Conservation (phyloP, 148 eudicot genomes). For the Pharnaceum exiguum region DNA sequence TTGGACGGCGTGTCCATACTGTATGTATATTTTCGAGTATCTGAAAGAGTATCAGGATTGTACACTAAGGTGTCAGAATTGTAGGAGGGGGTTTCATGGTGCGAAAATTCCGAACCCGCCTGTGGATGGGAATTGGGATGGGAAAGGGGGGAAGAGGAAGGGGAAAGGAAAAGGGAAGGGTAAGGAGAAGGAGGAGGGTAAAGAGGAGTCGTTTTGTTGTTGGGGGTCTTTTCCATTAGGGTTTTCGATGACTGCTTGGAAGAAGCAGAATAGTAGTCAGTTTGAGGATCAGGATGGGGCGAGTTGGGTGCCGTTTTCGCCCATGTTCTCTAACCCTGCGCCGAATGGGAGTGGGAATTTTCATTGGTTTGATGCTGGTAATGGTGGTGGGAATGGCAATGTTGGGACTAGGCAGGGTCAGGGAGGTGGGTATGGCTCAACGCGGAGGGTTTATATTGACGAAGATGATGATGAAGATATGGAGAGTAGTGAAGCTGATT, state of each 20-base stretch:
- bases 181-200: slow-evolving; percentile 7
- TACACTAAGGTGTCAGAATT: slow-evolving; percentile 73
- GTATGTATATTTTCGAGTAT: slow-evolving; percentile 71
- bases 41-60: slow-evolving; percentile 49
- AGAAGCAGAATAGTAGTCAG: slow-evolving; percentile 28
- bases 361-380: slow-evolving; percentile 22
- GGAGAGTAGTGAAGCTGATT: slow-evolving; percentile 48
- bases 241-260: slow-evolving; percentile 55
- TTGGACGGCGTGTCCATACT: slow-evolving; percentile 95
- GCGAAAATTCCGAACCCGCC: slow-evolving; percentile 55
- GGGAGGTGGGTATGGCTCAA: slow-evolving; percentile 6
- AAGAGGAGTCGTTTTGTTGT: slow-evolving; percentile 51
- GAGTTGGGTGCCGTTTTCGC: slow-evolving; percentile 75
- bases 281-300: slow-evolving; percentile 27
- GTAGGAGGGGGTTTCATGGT: slow-evolving; percentile 79
- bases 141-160: slow-evolving; percentile 13
- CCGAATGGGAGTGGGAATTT: slow-evolving; percentile 21
- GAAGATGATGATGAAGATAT: slow-evolving; percentile 41
- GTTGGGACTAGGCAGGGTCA: neutral
- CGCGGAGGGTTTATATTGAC: slow-evolving; percentile 45
- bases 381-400: slow-evolving; percentile 18
- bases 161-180: neutral
- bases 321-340: slow-evolving; percentile 50
- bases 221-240: slow-evolving; percentile 92
- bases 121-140: slow-evolving; percentile 15